A percentile compares a stretch with the other conserved stretches of the same genome.
These are phyloP conservation scores for Gossypium mustelinum DNA, from an alignment of 345 rosid species.

Conservation along the genomic window DNA sequence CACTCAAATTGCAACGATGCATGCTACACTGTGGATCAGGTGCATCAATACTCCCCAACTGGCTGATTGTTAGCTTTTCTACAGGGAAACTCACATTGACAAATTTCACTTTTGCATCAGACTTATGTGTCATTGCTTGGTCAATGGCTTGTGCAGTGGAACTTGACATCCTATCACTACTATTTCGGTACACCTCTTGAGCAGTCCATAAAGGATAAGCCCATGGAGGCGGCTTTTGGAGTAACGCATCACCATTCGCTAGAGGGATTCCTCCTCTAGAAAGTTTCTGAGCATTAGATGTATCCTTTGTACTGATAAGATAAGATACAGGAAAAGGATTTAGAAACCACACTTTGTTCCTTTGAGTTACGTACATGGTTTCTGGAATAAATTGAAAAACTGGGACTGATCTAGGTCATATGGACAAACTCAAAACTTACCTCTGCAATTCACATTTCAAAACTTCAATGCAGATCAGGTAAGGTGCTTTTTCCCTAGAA, in stretches of 20 bases:
- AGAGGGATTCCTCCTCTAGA: conserved; percentile 97
- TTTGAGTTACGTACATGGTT: neutral
- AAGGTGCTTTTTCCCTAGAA: conserved; percentile 99
- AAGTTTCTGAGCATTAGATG: conserved; percentile 72
- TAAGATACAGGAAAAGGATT: conserved; percentile 20
- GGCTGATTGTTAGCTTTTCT: conserved; percentile 37
- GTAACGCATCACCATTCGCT: conserved; percentile 93
- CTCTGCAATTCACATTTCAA: conserved; percentile 78
- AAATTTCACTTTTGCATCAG: conserved; percentile 69
- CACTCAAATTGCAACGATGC: conserved; percentile 11
- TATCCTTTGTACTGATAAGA: conserved; percentile 64
- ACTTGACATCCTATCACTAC: conserved; percentile 91
- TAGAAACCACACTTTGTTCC: conserved; percentile 20
- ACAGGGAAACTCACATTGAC: conserved; percentile 65
- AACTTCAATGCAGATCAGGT: conserved; percentile 83
- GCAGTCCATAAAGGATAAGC: conserved; percentile 98
- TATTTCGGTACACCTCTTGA: conserved; percentile 93
- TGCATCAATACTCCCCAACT: conserved; percentile 20
- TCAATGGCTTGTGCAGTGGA: conserved; percentile 98
- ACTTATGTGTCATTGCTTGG: conserved; percentile 90
- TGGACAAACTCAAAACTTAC: conserved; percentile 31
- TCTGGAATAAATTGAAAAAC: neutral
- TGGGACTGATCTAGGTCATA: neutral
- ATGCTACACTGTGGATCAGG: conserved; percentile 23
- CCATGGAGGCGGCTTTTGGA: conserved; percentile 99